These are phyloP conservation scores for Delitschia confertaspora DNA, from an alignment of 495 filamentous ascomycete species.

Conservation along the genomic window DNA sequence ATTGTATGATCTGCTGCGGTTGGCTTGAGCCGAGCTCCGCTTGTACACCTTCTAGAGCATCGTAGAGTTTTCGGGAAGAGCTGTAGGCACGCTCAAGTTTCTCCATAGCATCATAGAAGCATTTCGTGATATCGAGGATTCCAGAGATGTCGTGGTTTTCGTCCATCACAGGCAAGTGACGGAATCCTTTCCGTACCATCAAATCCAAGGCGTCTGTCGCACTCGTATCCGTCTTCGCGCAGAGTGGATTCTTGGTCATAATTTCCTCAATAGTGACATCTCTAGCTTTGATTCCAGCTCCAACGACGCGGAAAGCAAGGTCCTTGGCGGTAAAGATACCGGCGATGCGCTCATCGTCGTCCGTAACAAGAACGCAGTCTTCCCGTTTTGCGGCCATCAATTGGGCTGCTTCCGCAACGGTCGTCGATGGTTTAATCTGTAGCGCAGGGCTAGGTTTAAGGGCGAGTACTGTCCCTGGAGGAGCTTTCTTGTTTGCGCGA, in stretches of 20 bases:
- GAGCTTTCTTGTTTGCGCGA: constrained; percentile 80
- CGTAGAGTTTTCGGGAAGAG: constrained; percentile 91
- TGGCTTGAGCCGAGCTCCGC: constrained; percentile 93
- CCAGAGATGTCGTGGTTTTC: constrained; percentile 99
- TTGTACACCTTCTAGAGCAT: constrained; percentile 97
- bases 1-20: constrained; percentile 97
- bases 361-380: constrained; percentile 97
- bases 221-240: constrained; percentile 93
- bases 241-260: constrained; percentile 99
- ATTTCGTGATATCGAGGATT: constrained; percentile 97
- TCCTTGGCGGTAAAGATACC: constrained; percentile 99
- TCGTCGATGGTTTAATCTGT: constrained; percentile 93
- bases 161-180: constrained; percentile 97
- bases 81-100: constrained; percentile 95
- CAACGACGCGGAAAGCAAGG: constrained; percentile 92
- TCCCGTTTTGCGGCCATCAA: constrained; percentile 98
- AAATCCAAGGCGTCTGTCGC: constrained; percentile 94
- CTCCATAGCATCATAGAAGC: constrained; percentile 99
- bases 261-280: constrained; percentile 92
- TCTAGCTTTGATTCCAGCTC: constrained; percentile 80
- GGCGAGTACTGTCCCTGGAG: constrained; percentile 89
- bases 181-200: constrained; percentile 96
- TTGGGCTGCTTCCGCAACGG: constrained; percentile 92
- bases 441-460: constrained; percentile 91
- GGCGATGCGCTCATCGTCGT: constrained; percentile 93